Evolutionary conservation across 495 filamentous ascomycete genomes (phyloP).

Genomic region (Thermochaetoides thermophila): DNA sequence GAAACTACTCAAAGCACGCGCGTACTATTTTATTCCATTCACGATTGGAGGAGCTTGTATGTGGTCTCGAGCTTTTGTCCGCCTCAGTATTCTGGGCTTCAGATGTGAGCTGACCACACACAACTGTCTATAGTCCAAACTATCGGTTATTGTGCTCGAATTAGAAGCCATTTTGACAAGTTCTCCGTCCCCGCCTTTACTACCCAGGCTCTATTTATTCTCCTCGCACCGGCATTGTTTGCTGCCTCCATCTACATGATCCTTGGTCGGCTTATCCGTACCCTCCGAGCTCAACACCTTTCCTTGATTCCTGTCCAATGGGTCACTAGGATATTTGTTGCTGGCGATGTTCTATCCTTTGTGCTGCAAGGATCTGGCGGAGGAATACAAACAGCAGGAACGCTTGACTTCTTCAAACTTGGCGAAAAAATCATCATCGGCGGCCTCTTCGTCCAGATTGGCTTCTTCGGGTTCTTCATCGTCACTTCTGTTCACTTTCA

Average conservation of each 20-base stretch:
- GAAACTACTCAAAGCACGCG: too few relatives aligned
- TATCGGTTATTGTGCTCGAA: background rate
- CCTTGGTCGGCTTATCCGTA: conserved; percentile 31
- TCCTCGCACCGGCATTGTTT: conserved; percentile 24
- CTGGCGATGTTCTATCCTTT: conserved; percentile 31
- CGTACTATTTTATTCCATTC: too few relatives aligned
- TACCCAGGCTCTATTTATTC: conserved; percentile 16
- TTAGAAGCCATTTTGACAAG: background rate
- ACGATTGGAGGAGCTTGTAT: too few relatives aligned
- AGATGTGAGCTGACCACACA: too few relatives aligned
- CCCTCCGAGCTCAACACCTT: conserved; percentile 19
- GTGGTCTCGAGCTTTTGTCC: too few relatives aligned
- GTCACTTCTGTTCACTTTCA: conserved; percentile 27
- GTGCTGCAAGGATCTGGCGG: conserved; percentile 17
- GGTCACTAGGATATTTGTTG: conserved; percentile 36
- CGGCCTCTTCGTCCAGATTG: conserved; percentile 34
- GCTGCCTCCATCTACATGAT: conserved; percentile 44
- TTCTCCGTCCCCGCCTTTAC: background rate
- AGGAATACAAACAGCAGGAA: conserved; percentile 23
- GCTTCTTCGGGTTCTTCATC: conserved; percentile 38
- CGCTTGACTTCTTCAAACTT: conserved; percentile 5
- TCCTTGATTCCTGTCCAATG: conserved; percentile 24
- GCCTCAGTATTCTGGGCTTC: too few relatives aligned
- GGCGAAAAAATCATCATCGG: conserved; percentile 33
- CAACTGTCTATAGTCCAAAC: background rate